A percentile compares a stretch with the other conserved stretches of the same genome.
phyloP scores from a whole-genome alignment of 371 early-diverging fungal genomes.

The Mortierella sp. region DNA sequence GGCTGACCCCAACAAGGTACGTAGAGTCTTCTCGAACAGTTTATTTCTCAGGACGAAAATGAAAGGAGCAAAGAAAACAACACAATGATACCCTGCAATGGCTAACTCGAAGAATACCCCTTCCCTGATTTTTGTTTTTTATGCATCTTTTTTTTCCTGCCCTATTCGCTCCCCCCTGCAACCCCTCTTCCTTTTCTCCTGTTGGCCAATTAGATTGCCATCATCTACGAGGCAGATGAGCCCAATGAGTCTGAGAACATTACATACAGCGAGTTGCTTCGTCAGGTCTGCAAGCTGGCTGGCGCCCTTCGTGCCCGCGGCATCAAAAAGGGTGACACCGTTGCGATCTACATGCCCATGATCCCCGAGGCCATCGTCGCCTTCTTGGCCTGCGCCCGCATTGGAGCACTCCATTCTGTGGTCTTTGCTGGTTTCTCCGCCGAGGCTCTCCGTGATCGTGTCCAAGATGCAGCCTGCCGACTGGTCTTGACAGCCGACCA shows the following conservation, averaged over 20 bases:
- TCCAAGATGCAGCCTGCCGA: conserved; percentile 81
- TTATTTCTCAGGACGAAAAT: not conserved
- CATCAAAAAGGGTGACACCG: conserved; percentile 90
- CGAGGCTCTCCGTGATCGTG: conserved; percentile 87
- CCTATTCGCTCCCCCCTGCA: not conserved
- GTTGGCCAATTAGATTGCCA: conserved; percentile 85
- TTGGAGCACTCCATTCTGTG: conserved; percentile 92
- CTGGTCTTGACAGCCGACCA: conserved; percentile 89
- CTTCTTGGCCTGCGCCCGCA: conserved; percentile 94
- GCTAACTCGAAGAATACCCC: no score
- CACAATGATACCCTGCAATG: no score
- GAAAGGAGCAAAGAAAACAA: conserved; percentile 1
- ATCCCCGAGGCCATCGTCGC: conserved; percentile 93
- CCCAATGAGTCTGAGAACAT: conserved; percentile 77
- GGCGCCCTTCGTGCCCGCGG: conserved; percentile 84
- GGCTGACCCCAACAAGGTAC: conserved; percentile 71
- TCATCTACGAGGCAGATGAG: conserved; percentile 93
- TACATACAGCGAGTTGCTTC: conserved; percentile 88
- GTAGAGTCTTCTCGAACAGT: not conserved
- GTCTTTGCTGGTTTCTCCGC: conserved; percentile 97
- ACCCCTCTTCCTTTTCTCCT: conserved; percentile 89
- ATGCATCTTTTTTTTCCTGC: no score
- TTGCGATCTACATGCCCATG: conserved; percentile 98
- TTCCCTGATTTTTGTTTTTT: no score
- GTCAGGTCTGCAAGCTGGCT: conserved; percentile 85